Evolutionary conservation across 2,329 filamentous ascomycete genomes (phyloP), one percentile per base, ranked within the genome.

Genomic region (Stylonectria norvegica): DNA sequence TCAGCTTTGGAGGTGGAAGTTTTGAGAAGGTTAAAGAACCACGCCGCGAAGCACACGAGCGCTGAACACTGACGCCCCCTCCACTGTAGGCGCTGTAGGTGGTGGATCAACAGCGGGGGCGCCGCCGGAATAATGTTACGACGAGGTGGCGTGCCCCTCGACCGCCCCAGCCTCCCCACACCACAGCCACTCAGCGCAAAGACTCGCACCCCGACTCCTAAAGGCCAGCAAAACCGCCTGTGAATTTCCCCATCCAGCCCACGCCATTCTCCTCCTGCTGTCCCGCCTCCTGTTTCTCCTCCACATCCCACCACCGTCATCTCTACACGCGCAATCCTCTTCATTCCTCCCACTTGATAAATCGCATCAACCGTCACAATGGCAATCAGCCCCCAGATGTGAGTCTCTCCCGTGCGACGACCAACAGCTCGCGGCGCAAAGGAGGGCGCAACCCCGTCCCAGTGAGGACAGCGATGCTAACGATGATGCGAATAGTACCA

Each of bases 311-410:
- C 18, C 22, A 32, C 35, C 29, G 34, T 42, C 42, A 7, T 31
- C 29, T 8, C 28, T 33, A 30, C 14, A 25, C 22, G n/a, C 38
- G 18, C 29, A 34, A n/a, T 30, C 43, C 15, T 17, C 36, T 32
- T 42, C 20, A 27, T 36, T 30, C 30, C 41, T 34, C 25, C 39
- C 27, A 36, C 33, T 34, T 31, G 30, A 29, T 38, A 20, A 23
- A 31, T 18, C 27, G 23, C 23, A 15, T 25, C 20, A 31, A 23
- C 38, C 45, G 42, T 52, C 64, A 80, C 67, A 64, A 84, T 83
- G 80, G 78, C 67, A 58, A 67, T 85, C 57, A 80, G 72, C 59
- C 75, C 81, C 57, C 81, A 84, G 66, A 71, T 84, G 81, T 84
- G 71, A 61, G 78, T 48, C 11, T 17, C 14, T 33, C 35, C 36